Conservation (phyloP, 108 stramenopile genomes). For the Aureococcus anophagefferens region DNA sequence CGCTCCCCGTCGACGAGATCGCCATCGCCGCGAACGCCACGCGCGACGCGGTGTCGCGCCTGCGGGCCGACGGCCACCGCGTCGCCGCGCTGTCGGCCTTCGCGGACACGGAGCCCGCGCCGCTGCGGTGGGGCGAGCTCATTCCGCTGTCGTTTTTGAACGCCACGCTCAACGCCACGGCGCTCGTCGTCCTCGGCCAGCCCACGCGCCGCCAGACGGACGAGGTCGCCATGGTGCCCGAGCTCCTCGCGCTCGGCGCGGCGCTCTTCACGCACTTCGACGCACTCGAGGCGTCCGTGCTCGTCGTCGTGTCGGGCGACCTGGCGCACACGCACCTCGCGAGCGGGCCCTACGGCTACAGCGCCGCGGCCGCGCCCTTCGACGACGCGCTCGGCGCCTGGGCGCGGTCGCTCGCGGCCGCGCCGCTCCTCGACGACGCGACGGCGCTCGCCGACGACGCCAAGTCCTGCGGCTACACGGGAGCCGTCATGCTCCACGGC, state of each 20-base stretch:
- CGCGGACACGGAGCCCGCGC: too few relatives aligned
- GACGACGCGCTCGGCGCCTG: slow-evolving; percentile 31
- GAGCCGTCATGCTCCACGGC: slow-evolving; percentile 37
- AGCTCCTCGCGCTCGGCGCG: slow-evolving; percentile 25
- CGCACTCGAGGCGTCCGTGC: slow-evolving; percentile 14
- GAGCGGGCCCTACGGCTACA: slow-evolving; percentile 41
- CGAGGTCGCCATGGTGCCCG: slow-evolving; percentile 26
- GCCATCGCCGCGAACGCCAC: too few relatives aligned
- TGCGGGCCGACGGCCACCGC: too few relatives aligned
- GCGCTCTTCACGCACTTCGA: too few relatives aligned
- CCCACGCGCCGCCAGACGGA: slow-evolving; percentile 27
- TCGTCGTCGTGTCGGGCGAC: slow-evolving; percentile 29
- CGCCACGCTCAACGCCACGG: neutral
- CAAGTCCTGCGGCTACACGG: slow-evolving; percentile 36
- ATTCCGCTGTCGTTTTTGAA: slow-evolving; percentile 26
- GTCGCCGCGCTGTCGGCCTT: too few relatives aligned
- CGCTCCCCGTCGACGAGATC: too few relatives aligned
- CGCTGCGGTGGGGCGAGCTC: slow-evolving; percentile 15
- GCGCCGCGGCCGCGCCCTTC: slow-evolving; percentile 19
- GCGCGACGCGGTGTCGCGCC: too few relatives aligned
- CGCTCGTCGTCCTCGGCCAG: slow-evolving; percentile 30
- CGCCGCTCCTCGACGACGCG: slow-evolving; percentile 21
- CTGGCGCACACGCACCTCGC: slow-evolving; percentile 41
- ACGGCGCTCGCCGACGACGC: slow-evolving; percentile 22
- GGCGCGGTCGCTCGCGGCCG: slow-evolving; percentile 12